Evolutionary conservation across 129 eudicot species (phyloP).

Genomic region (Flaveria bidentis): DNA sequence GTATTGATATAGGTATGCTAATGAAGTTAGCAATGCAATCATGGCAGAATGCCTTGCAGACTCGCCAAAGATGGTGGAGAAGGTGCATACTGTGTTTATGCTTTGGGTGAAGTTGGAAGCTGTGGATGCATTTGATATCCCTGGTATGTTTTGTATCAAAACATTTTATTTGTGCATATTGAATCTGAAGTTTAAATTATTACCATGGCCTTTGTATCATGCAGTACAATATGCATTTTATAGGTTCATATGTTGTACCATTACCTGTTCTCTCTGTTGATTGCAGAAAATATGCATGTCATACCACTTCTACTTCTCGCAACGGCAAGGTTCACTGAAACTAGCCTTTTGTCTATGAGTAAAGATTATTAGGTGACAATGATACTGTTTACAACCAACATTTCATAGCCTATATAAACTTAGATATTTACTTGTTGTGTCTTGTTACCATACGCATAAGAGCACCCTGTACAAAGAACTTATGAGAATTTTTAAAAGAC

Average conservation of each 20-base stretch:
- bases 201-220: not conserved
- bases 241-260: not conserved
- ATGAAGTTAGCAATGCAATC: slow-evolving; percentile 35
- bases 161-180: not conserved
- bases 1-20: too few species aligned
- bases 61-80: slow-evolving; percentile 95
- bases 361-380: slow-evolving; percentile 11
- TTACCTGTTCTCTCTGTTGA: not conserved
- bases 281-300: not conserved
- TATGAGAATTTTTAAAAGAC: not conserved
- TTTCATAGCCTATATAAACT: not conserved
- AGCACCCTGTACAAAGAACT: not conserved
- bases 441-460: not conserved
- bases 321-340: not conserved
- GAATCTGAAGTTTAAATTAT: not conserved
- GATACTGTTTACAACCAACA: not conserved
- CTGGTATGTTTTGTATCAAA: slow-evolving; percentile 52
- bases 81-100: slow-evolving; percentile 83
- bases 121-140: slow-evolving; percentile 51
- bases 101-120: slow-evolving; percentile 99
- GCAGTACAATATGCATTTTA: not conserved
- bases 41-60: slow-evolving; percentile 91
- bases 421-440: not conserved
- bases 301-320: not conserved
- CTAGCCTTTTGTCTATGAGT: not conserved